Evolutionary conservation across 1,284 basidiomycete genomes (phyloP).

Genomic region (Rhodofomes roseus): DNA sequence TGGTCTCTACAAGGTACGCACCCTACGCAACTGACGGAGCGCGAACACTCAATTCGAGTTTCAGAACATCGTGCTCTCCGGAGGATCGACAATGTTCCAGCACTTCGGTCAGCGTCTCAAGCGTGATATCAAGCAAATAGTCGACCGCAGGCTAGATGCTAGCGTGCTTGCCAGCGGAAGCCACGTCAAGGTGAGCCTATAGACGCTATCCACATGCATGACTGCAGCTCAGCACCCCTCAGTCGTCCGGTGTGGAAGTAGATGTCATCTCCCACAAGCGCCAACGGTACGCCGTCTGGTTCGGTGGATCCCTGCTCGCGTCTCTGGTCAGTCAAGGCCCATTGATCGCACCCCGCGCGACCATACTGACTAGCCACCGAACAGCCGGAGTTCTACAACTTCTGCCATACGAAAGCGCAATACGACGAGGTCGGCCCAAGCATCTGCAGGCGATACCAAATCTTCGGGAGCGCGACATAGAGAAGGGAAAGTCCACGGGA

Average conservation of each 20-base stretch:
- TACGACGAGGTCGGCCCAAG: constrained; percentile 97
- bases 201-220: neutral
- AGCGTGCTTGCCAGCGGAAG: constrained; percentile 78
- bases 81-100: constrained; percentile 98
- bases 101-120: constrained; percentile 96
- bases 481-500: neutral
- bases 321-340: constrained; percentile 67
- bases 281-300: constrained; percentile 99
- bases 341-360: constrained; percentile 7
- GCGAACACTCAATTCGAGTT: neutral
- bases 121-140: constrained; percentile 91
- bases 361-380: neutral
- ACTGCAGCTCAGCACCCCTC: neutral
- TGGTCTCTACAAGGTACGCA: constrained; percentile 84
- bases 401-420: constrained; percentile 95
- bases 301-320: constrained; percentile 92
- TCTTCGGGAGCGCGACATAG: constrained; percentile 87
- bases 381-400: constrained; percentile 96
- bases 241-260: constrained; percentile 94
- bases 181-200: constrained; percentile 58
- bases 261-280: constrained; percentile 99
- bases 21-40: neutral
- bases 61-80: constrained; percentile 90
- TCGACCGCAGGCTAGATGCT: constrained; percentile 85
- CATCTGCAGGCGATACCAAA: constrained; percentile 92